Conservation (phyloP, 805 yeast species). For the Tetrapisispora phaffii region DNA sequence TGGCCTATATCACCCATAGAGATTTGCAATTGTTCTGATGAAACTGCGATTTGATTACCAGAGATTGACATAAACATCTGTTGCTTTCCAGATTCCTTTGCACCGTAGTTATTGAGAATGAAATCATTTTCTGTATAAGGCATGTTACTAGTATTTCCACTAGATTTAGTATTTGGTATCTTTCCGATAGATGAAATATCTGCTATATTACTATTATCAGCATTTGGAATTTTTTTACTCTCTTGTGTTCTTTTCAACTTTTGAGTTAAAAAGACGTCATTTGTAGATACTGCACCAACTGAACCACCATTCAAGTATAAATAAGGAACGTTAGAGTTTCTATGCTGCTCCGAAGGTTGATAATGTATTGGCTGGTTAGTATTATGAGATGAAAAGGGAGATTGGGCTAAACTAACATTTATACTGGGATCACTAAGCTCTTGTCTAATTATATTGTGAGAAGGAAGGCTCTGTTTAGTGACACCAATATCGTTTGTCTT, state of each 20-base stretch:
- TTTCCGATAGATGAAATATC: background rate
- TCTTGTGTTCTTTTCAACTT: background rate
- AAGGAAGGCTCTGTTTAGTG: background rate
- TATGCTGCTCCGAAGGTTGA: background rate
- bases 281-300: conserved; percentile 86
- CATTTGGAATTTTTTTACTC: background rate
- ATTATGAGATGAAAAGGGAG: background rate
- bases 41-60: background rate
- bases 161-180: background rate
- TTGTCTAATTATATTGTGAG: conserved; percentile 1
- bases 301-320: conserved; percentile 38
- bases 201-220: background rate
- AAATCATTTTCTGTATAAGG: background rate
- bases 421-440: background rate
- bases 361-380: no score
- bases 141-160: background rate
- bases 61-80: background rate
- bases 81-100: background rate
- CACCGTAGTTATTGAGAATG: background rate
- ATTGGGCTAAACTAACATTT: background rate
- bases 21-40: background rate
- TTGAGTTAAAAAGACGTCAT: conserved; percentile 69
- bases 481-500: background rate
- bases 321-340: conserved; percentile 1
- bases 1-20: background rate